phyloP scores from a whole-genome alignment of 2,329 filamentous ascomycete genomes.

The Colletotrichum zoysiae region DNA sequence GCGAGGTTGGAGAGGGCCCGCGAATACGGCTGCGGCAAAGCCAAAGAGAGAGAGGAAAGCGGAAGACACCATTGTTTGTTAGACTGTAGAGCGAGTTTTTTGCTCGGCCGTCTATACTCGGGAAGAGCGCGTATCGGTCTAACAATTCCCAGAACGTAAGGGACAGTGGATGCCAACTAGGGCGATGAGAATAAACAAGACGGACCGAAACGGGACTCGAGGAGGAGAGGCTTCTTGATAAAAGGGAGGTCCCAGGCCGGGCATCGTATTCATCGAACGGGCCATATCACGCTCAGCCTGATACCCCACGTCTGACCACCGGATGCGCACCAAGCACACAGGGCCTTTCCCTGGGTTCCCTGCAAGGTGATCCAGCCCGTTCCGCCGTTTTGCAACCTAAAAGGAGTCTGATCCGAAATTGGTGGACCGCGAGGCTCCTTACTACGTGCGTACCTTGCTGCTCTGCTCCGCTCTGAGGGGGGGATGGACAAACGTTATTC shows the following conservation, averaged over 20 bases:
- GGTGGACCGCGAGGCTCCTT: neutral
- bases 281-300: neutral
- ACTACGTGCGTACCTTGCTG: neutral
- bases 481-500: conserved; percentile 11
- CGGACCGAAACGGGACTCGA: neutral
- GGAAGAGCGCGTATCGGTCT: neutral
- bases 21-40: conserved; percentile 6
- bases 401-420: neutral
- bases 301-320: neutral
- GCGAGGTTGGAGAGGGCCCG: conserved; percentile 5
- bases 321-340: neutral
- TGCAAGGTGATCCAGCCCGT: neutral
- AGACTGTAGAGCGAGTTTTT: neutral
- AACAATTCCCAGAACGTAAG: neutral
- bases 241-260: neutral
- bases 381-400: neutral
- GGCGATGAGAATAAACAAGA: neutral
- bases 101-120: neutral
- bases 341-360: no score
- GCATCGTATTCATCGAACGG: neutral
- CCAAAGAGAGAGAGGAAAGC: conserved; percentile 18
- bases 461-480: conserved; percentile 13
- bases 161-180: conserved; percentile 5
- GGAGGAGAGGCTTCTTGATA: neutral
- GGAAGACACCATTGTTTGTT: neutral